Evolutionary conservation across 2,329 filamentous ascomycete species (phyloP), one percentile per base, ranked within the genome.

Genomic region (Waltergamsia citrina): DNA sequence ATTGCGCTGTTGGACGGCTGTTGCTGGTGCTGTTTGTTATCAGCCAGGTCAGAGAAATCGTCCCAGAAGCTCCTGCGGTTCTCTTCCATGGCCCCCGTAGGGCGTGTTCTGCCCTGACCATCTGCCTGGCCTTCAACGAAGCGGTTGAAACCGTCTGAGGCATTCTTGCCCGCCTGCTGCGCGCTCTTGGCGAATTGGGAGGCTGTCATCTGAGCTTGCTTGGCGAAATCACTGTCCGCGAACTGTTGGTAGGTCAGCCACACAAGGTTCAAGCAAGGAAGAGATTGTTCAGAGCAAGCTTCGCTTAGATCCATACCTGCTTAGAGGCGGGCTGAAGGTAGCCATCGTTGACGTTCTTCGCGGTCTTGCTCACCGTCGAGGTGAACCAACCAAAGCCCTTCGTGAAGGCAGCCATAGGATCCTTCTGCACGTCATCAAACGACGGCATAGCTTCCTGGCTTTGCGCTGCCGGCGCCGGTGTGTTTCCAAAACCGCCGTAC

Each of bases 381-480:
- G 86, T 75, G 51, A 96, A 86, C 87, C 92, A 96, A 7, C 90
- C 90, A 49, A 96, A 93, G 0, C 90, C 85, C 60, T 94, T 95
- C 19, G 79, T 86, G 46, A 98, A 59, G 12, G 90, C 87, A 2
- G 76, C 88, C 41, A 96, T 68, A 0, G 92, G 88, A 53, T 98
- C 92, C 52, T 80, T 84, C 57, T 94, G 86, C 51, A 96, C 75
- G 35, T 96, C 90, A 35, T 92, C 81, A n/a, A 92, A 63, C 10
- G 77, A 77, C 0, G 83, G 84, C 18, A 83, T 60, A 10, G 62
- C 60, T 21, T 30, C 36, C 51, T 56, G 33, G 55, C 53, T 27
- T 55, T 56, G 22, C 66, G 58, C 6, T 33, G 65, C 56, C 14
- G 74, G 67, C 35, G 67, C 68, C 18, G 82, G 74, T 32, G 79